Evolutionary conservation across 2,329 filamentous ascomycete genomes (phyloP).

Genomic region (Fonsecaea multimorphosa): DNA sequence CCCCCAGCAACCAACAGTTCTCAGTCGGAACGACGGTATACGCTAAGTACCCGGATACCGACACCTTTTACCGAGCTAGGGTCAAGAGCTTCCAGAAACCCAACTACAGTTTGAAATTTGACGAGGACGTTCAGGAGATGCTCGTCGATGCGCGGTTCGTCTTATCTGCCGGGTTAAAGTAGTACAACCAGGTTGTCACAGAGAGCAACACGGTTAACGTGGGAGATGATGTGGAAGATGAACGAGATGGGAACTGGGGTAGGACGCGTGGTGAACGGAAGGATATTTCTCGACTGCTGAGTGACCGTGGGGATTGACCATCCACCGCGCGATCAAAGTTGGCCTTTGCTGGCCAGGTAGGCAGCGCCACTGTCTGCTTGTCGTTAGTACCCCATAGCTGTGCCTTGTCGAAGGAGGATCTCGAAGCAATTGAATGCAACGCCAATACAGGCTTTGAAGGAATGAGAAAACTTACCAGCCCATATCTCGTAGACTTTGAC

Average conservation of each 20-base stretch:
- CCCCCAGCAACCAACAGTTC: slow-evolving; percentile 66
- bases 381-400: slow-evolving; percentile 5
- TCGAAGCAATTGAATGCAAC: not conserved
- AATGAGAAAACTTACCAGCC: slow-evolving; percentile 38
- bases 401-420: not conserved
- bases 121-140: slow-evolving; percentile 76
- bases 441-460: not conserved
- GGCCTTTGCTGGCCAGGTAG: slow-evolving; percentile 47
- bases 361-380: slow-evolving; percentile 50
- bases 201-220: slow-evolving; percentile 35
- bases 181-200: slow-evolving; percentile 45
- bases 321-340: not conserved
- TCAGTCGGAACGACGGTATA: slow-evolving; percentile 72
- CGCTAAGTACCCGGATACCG: slow-evolving; percentile 81
- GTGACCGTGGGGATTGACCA: not conserved
- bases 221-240: slow-evolving; percentile 16
- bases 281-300: not conserved
- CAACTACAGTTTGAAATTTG: slow-evolving; percentile 69
- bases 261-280: not conserved
- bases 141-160: slow-evolving; percentile 77
- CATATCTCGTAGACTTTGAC: slow-evolving; percentile 52
- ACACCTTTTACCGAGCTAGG: slow-evolving; percentile 83
- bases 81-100: slow-evolving; percentile 68
- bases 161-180: slow-evolving; percentile 64
- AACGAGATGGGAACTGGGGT: not conserved